phyloP scores from a whole-genome alignment of 75 land plant genomes.

The Pinus tabuliformis region DNA sequence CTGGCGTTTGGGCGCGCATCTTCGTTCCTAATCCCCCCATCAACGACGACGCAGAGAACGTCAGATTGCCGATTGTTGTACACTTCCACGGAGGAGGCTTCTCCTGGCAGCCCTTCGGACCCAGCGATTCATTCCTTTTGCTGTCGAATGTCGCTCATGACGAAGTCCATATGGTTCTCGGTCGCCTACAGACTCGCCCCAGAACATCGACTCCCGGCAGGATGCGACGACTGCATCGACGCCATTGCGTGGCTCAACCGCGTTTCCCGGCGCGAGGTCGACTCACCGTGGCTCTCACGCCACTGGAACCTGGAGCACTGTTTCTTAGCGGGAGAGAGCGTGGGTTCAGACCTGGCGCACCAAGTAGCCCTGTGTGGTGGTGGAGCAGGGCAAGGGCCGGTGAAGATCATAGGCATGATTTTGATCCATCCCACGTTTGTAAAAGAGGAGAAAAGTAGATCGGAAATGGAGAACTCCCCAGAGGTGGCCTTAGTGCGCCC shows the following conservation, averaged over 20 bases:
- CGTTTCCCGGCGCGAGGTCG: not conserved
- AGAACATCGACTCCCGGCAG: conserved; percentile 46
- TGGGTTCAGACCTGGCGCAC: not conserved
- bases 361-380: no score
- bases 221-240: conserved; percentile 33
- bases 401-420: no score
- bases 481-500: no score
- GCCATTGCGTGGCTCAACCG: conserved; percentile 40
- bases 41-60: not conserved
- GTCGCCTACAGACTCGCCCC: conserved; percentile 68
- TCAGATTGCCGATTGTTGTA: conserved; percentile 49
- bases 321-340: conserved; percentile 49
- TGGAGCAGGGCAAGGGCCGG: no score
- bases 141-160: conserved; percentile 10
- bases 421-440: no score
- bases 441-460: no score
- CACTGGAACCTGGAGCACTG: conserved; percentile 6
- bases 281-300: not conserved
- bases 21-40: conserved; percentile 13
- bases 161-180: conserved; percentile 34
- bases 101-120: conserved; percentile 19
- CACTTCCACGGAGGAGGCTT: conserved; percentile 79
- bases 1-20: conserved; percentile 33
- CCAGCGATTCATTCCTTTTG: conserved; percentile 15
- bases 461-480: no score